These are phyloP conservation scores for Polysphondylium violaceum DNA, from an alignment of 78 protist species.

Conservation along the genomic window DNA sequence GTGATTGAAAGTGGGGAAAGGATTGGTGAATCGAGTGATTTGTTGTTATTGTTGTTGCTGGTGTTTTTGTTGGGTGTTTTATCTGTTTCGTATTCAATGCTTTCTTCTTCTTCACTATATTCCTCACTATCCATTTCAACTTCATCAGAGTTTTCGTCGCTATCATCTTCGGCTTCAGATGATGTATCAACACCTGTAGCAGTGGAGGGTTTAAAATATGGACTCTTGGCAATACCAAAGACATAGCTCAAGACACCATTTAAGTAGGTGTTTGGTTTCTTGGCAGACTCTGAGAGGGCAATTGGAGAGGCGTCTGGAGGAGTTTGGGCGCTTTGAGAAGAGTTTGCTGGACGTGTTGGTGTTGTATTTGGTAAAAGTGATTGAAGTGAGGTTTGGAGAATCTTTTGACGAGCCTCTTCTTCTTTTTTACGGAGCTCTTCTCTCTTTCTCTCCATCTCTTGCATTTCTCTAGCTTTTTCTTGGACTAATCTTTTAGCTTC, in stretches of 20 bases:
- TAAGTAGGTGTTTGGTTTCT: background rate
- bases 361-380: background rate
- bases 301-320: background rate
- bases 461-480: slow-evolving; percentile 2
- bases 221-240: background rate
- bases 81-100: background rate
- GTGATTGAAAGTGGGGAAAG: background rate
- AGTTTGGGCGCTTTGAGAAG: background rate
- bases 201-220: background rate
- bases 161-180: background rate
- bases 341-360: background rate
- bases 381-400: no score
- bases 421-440: background rate
- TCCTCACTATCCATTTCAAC: background rate
- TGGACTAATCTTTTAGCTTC: slow-evolving; percentile 19
- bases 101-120: background rate
- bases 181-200: background rate
- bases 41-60: background rate
- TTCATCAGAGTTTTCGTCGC: background rate
- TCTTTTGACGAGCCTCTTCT: background rate
- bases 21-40: no score
- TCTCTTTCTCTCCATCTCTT: slow-evolving; percentile 11
- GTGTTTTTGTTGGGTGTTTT: background rate
- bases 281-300: background rate
- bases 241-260: background rate